phyloP scores from a whole-genome alignment of 768 basidiomycete genomes.

The Trametes cubensis region DNA sequence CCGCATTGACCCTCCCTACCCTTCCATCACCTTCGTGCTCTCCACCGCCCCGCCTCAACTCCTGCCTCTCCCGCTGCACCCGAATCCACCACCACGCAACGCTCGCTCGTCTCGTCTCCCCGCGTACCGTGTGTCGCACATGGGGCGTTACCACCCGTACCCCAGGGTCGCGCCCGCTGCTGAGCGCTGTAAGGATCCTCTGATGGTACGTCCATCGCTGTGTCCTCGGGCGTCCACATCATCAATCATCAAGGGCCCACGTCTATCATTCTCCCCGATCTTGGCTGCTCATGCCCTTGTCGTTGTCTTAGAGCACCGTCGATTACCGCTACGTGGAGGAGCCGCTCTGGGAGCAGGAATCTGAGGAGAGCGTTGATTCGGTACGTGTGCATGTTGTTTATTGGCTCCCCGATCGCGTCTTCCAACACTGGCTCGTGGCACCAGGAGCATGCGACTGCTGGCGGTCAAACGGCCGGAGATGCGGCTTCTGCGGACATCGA shows the following conservation, averaged over 20 bases:
- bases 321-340: constrained; percentile 9
- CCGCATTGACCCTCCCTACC: constrained; percentile 15
- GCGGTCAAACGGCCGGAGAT: background rate
- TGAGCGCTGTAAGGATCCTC: background rate
- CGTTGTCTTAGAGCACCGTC: constrained; percentile 5
- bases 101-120: constrained; percentile 1
- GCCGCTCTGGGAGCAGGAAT: constrained; percentile 8
- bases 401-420: background rate
- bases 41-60: background rate
- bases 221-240: too few relatives aligned
- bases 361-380: background rate
- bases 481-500: background rate
- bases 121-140: constrained; percentile 8
- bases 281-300: background rate
- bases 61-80: background rate
- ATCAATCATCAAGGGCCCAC: too few relatives aligned
- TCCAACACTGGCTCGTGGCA: background rate
- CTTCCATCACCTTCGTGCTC: constrained; percentile 10
- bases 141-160: constrained; percentile 17
- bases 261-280: background rate
- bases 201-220: constrained; percentile 2
- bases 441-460: background rate
- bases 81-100: background rate
- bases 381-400: background rate
- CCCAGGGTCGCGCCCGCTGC: background rate